Base-by-base conservation (phyloP, 2,329 filamentous ascomycete genomes). In the Nemania sp. region DNA sequence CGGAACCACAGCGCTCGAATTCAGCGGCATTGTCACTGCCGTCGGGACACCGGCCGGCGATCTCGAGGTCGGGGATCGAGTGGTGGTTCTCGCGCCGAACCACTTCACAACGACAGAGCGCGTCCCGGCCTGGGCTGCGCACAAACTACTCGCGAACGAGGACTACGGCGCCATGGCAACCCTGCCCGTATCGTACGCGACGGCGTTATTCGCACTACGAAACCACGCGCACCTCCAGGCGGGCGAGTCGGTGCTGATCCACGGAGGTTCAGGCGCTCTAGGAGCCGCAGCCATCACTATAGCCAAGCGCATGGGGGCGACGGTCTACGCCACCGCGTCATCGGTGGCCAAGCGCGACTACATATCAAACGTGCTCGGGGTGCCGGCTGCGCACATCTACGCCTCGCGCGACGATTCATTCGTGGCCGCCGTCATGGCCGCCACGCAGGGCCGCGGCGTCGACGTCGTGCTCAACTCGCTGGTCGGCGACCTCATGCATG, bases 401-500 rank as follows among this genome's bases (percentile, higher is more conserved):
- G 30, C 19, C 17, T 46, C 46, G 5, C 41, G 41, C 12, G 30
- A 47, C 6, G 5, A 43, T 1, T 45, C 49, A 1, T 56, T 56
- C 17, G 39, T 19, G 1, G 17, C 24, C 1, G 41, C 19, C 1
- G 44, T 54, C 3, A 5, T 3, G 1, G 26, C 30, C 3, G 19
- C 11, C 1, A 57, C 54, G 1, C 5, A 15, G 1, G 50, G 50
- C 4, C 33, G 24, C 2, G 54, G 54, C 4, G 54, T 57, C 1
- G 70, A 76, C 40, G 65, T 76, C 1, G 59, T 75, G 1, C 49
- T 77, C 14, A 75, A 78, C 62, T 77, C 73, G 0, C 66, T 79
- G 0, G 61, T 72, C 2, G 77, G 76, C 0, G 75, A 78, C 57
- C 1, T 45, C 5, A 48, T 66, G 54, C 62, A 65, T 15, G 57